Conservation (phyloP, 148 eudicot species). For the Rhododendron williamsianum region DNA sequence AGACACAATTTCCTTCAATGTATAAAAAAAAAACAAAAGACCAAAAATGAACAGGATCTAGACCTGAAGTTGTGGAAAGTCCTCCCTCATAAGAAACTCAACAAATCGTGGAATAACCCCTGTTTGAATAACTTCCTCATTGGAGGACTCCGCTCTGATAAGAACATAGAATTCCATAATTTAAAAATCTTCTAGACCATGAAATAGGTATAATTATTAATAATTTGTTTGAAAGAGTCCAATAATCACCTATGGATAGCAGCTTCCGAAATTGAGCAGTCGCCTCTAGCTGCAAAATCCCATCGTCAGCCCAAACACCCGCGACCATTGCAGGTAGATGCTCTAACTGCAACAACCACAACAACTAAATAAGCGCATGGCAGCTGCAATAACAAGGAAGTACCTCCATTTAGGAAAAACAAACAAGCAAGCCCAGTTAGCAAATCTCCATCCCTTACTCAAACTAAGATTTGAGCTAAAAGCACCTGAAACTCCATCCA, state of each 20-base stretch:
- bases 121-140: slow-evolving; percentile 41
- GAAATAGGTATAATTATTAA: not conserved
- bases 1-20: not conserved
- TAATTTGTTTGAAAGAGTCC: not conserved
- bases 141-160: slow-evolving; percentile 38
- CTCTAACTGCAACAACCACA: slow-evolving; percentile 30
- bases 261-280: slow-evolving; percentile 50
- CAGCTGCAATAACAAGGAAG: not conserved
- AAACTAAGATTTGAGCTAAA: not conserved
- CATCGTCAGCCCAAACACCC: slow-evolving; percentile 34
- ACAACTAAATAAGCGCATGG: not conserved
- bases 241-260: slow-evolving; percentile 41
- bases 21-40: not conserved
- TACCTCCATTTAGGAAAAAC: not conserved
- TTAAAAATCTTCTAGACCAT: not conserved
- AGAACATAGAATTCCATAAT: not conserved
- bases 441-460: not conserved
- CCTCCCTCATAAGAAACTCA: slow-evolving; percentile 38
- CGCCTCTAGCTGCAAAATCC: slow-evolving; percentile 36
- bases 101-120: slow-evolving; percentile 49
- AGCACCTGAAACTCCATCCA: not conserved
- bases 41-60: not conserved
- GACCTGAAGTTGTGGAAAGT: slow-evolving; percentile 51
- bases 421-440: not conserved
- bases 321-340: slow-evolving; percentile 47